These are phyloP conservation scores for Zhuliangozyma blackwelliae DNA, from an alignment of 1,139 yeast genomes.

Conservation along the genomic window DNA sequence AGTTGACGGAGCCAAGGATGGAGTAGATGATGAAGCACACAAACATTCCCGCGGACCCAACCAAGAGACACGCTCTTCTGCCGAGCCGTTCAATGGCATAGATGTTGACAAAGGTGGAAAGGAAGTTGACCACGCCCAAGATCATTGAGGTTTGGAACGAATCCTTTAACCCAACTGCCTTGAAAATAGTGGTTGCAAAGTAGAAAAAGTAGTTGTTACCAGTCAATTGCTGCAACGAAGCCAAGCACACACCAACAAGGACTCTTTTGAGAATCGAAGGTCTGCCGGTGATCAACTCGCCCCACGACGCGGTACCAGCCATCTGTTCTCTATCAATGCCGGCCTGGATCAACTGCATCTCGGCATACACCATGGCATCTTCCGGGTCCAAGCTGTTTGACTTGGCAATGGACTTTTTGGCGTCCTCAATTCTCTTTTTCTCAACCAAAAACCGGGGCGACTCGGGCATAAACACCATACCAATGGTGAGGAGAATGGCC, in stretches of 20 bases:
- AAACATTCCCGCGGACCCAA: slow-evolving; percentile 46
- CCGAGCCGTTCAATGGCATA: slow-evolving; percentile 66
- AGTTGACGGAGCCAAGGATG: slow-evolving; percentile 51
- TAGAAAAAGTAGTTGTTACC: slow-evolving; percentile 82
- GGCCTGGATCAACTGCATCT: slow-evolving; percentile 57
- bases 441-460: slow-evolving; percentile 52
- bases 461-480: slow-evolving; percentile 62
- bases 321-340: slow-evolving; percentile 60
- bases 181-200: slow-evolving; percentile 74
- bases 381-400: slow-evolving; percentile 57
- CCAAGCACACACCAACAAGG: slow-evolving; percentile 56
- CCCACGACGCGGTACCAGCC: slow-evolving; percentile 68
- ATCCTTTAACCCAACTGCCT: slow-evolving; percentile 68
- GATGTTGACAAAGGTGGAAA: slow-evolving; percentile 64
- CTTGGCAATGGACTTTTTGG: slow-evolving; percentile 52
- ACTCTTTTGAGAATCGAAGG: slow-evolving; percentile 63
- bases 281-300: slow-evolving; percentile 58
- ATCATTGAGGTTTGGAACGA: slow-evolving; percentile 74
- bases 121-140: slow-evolving; percentile 72
- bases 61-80: slow-evolving; percentile 61
- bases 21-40: slow-evolving; percentile 58
- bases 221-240: slow-evolving; percentile 71
- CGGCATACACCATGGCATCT: slow-evolving; percentile 52
- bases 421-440: slow-evolving; percentile 37
- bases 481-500: slow-evolving; percentile 48